Percentiles rank a stretch among this genome's conserved stretches.
phyloP scores from a whole-genome alignment of 2,329 filamentous ascomycete genomes.

The Pseudophaeomoniella oleicola region DNA sequence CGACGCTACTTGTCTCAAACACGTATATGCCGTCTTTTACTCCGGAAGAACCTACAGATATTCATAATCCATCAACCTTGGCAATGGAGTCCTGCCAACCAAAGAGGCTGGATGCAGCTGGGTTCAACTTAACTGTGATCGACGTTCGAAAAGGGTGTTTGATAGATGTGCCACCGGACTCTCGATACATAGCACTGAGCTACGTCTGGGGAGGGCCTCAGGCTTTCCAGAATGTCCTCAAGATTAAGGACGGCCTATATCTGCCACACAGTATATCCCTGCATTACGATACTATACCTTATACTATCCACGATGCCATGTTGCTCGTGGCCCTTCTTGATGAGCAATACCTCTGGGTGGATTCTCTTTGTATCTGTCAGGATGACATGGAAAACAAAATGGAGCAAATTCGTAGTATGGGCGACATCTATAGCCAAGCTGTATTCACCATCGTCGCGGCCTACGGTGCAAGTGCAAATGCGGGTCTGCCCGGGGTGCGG shows the following conservation, averaged over 20 bases:
- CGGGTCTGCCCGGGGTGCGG: not conserved
- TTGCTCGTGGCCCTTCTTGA: not conserved
- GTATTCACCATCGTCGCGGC: conserved; percentile 1
- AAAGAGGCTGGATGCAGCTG: too few species aligned
- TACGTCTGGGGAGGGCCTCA: conserved; percentile 1
- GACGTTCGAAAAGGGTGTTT: too few species aligned
- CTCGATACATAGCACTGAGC: conserved; percentile 1
- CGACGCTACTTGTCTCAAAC: too few species aligned
- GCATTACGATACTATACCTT: not conserved
- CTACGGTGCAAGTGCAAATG: not conserved
- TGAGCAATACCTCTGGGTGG: conserved; percentile 7
- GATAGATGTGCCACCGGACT: too few species aligned
- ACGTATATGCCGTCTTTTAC: too few species aligned
- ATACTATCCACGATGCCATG: conserved; percentile 1
- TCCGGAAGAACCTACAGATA: too few species aligned
- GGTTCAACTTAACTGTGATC: too few species aligned
- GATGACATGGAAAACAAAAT: conserved; percentile 9
- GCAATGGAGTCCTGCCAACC: too few species aligned
- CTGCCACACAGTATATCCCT: not conserved
- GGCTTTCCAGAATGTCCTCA: not conserved
- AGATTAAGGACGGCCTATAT: not conserved
- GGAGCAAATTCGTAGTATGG: conserved; percentile 11
- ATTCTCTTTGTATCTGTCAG: conserved; percentile 13
- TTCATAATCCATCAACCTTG: too few species aligned
- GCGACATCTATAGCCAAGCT: conserved; percentile 4